phyloP scores from a whole-genome alignment of 2,329 filamentous ascomycete genomes.

The Paracoccidioides brasiliensis region DNA sequence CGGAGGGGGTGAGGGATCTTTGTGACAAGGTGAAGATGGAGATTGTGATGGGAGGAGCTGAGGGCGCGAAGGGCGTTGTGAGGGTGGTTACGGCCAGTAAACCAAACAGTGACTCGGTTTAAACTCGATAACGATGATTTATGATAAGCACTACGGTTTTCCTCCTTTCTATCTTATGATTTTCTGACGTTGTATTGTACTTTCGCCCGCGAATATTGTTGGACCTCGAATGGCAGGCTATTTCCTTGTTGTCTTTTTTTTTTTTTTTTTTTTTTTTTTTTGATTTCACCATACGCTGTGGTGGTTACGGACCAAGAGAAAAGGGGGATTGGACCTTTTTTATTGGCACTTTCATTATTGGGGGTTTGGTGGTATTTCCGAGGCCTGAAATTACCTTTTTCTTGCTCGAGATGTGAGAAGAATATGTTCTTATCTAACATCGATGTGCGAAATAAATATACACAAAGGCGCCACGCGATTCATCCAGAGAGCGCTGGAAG shows the following conservation, averaged over 20 bases:
- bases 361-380: background rate
- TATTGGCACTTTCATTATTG: background rate
- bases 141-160: conserved; percentile 1
- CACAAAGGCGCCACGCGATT: background rate
- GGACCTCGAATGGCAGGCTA: background rate
- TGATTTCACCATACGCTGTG: background rate
- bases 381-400: background rate
- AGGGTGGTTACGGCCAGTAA: conserved; percentile 21
- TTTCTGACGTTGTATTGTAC: background rate
- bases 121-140: background rate
- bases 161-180: background rate
- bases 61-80: conserved; percentile 16
- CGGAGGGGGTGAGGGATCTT: conserved; percentile 22
- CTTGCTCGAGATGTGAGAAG: background rate
- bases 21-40: conserved; percentile 28
- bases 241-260: background rate
- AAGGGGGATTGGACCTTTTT: too few species aligned
- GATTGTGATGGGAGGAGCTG: conserved; percentile 17
- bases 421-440: background rate
- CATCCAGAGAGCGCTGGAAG: background rate
- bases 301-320: background rate
- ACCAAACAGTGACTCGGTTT: conserved; percentile 7
- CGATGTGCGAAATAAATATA: too few species aligned
- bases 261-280: background rate
- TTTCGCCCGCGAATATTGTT: background rate